Evolutionary conservation across 768 basidiomycete genomes (phyloP).

Genomic region (Kwoniella heveanensis): DNA sequence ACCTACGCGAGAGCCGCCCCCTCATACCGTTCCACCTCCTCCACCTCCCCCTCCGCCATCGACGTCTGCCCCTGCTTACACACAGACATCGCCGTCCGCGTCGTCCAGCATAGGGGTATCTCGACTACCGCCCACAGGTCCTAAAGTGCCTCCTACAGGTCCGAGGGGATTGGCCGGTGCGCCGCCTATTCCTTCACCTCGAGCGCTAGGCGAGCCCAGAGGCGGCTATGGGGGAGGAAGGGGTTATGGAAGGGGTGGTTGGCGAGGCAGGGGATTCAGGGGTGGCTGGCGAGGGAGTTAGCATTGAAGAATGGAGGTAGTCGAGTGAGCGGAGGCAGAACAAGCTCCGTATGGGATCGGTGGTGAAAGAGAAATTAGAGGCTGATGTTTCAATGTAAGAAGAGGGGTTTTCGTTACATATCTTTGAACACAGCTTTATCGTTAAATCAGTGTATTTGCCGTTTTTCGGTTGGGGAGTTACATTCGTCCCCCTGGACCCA

Average conservation of each 20-base stretch:
- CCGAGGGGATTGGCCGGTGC: constrained; percentile 20
- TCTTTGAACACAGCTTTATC: too few species aligned
- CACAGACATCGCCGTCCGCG: background rate
- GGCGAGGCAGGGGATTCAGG: constrained; percentile 18
- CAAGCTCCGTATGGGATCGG: too few species aligned
- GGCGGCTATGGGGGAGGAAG: constrained; percentile 18
- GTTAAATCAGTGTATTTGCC: too few species aligned
- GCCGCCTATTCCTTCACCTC: background rate
- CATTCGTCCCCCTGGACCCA: too few species aligned
- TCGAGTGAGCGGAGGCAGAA: too few species aligned
- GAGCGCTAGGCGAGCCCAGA: constrained; percentile 4
- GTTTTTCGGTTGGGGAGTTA: too few species aligned
- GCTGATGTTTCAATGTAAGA: constrained; percentile 51
- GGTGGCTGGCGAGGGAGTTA: constrained; percentile 25
- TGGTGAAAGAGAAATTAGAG: too few species aligned
- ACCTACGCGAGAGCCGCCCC: constrained; percentile 14
- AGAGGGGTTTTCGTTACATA: background rate
- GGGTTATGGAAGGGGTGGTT: constrained; percentile 14
- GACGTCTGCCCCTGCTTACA: too few species aligned
- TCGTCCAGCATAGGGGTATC: background rate
- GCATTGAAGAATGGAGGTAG: too few species aligned
- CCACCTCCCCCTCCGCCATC: background rate
- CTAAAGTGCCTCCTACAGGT: constrained; percentile 37
- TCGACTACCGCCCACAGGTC: constrained; percentile 29
- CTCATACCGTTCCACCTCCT: constrained; percentile 8